Percentiles rank a stretch among this genome's conserved stretches.
Evolutionary conservation across 1,284 basidiomycete species (phyloP).

Genomic region (Ganoderma boninense): DNA sequence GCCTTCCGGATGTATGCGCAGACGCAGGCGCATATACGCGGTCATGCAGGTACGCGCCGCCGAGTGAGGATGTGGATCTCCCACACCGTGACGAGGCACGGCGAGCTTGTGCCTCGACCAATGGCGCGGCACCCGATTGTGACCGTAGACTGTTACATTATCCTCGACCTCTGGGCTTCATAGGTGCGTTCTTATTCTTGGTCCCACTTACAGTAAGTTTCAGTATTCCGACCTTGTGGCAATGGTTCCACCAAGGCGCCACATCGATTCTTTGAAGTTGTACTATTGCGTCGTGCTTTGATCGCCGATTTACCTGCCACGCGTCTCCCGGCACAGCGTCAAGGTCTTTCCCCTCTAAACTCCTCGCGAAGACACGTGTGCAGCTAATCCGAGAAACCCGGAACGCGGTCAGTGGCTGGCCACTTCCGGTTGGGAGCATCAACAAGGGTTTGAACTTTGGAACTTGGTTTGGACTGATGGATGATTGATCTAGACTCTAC

Average conservation of each 20-base stretch:
- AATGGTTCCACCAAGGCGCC: too few species aligned
- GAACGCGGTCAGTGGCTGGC: neutral
- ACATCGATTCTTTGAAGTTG: neutral
- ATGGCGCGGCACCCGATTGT: neutral
- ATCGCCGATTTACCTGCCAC: neutral
- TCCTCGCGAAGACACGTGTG: neutral
- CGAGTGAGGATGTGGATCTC: neutral
- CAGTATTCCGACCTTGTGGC: too few species aligned
- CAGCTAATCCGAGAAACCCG: neutral
- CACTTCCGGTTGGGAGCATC: neutral
- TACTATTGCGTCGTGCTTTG: neutral
- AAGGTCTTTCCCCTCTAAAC: neutral
- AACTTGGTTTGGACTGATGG: neutral
- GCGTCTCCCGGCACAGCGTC: neutral
- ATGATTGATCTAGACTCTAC: constrained; percentile 3
- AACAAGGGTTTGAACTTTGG: neutral
- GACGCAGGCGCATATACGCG: neutral
- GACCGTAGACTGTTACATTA: neutral
- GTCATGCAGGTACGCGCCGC: neutral
- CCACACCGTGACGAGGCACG: neutral
- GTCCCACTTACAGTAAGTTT: neutral
- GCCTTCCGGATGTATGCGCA: neutral
- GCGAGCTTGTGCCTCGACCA: neutral
- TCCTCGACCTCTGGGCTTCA: neutral
- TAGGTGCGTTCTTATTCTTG: neutral